phyloP scores from a whole-genome alignment of 305 asterid species.

The Fraxinus paxiana region DNA sequence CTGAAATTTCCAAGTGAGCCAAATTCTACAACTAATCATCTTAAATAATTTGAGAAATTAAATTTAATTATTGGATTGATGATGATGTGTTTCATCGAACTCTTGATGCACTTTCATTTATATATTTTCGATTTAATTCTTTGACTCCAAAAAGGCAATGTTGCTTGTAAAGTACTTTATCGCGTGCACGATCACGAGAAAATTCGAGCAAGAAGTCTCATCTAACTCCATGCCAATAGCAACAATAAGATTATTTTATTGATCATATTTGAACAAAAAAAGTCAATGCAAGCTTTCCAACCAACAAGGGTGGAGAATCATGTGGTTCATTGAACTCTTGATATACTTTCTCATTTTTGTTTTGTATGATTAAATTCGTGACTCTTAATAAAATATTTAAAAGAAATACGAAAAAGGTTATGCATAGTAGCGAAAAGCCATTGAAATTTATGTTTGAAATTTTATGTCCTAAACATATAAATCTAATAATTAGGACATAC shows the following conservation, averaged over 20 bases:
- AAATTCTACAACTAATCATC: background rate
- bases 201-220: background rate
- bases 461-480: background rate
- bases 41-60: background rate
- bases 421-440: background rate
- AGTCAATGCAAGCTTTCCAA: constrained; percentile 50
- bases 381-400: background rate
- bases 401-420: constrained; percentile 15
- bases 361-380: background rate
- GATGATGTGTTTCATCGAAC: constrained; percentile 19
- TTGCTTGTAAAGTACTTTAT: background rate
- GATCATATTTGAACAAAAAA: constrained; percentile 32
- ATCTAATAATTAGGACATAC: background rate
- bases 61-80: background rate
- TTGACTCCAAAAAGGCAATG: background rate
- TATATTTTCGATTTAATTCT: background rate
- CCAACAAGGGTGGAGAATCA: constrained; percentile 33
- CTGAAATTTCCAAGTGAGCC: background rate
- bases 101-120: background rate
- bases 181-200: background rate
- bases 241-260: too few relatives aligned
- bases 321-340: constrained; percentile 5
- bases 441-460: background rate
- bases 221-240: background rate
- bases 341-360: background rate